These are phyloP conservation scores for Penicillium sp. DNA, from an alignment of 2,329 filamentous ascomycete species.

Conservation along the genomic window DNA sequence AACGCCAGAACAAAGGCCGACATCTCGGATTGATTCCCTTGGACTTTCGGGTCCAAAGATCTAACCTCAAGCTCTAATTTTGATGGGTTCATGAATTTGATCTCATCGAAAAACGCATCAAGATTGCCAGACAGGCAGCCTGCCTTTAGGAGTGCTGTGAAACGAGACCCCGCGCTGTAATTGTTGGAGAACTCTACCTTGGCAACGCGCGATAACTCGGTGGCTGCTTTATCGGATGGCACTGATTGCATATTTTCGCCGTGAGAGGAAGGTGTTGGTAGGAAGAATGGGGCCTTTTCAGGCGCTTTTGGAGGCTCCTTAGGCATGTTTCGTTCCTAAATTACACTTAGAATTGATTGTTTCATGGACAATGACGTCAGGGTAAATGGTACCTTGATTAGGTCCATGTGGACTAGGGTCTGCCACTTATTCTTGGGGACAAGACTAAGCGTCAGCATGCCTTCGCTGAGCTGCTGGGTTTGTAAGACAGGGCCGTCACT, in stretches of 20 bases:
- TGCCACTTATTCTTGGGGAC: slow-evolving; percentile 94
- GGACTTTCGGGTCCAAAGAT: slow-evolving; percentile 64
- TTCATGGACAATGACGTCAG: not conserved
- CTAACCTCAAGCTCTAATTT: slow-evolving; percentile 90
- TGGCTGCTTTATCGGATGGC: slow-evolving; percentile 39
- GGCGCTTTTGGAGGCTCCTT: slow-evolving; percentile 89
- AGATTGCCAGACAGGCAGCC: slow-evolving; percentile 63
- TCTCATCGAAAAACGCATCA: slow-evolving; percentile 72
- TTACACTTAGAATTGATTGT: slow-evolving; percentile 19
- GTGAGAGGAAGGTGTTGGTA: slow-evolving; percentile 57
- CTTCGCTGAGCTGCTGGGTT: slow-evolving; percentile 77
- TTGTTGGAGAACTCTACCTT: slow-evolving; percentile 60
- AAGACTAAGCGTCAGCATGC: slow-evolving; percentile 86
- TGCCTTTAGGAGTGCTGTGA: slow-evolving; percentile 55
- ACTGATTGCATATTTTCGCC: slow-evolving; percentile 32
- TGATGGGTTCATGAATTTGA: slow-evolving; percentile 81
- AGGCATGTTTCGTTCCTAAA: slow-evolving; percentile 85
- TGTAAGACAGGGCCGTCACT: slow-evolving; percentile 59
- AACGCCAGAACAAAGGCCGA: slow-evolving; percentile 80
- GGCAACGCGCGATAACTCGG: slow-evolving; percentile 69
- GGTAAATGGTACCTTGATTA: slow-evolving; percentile 64
- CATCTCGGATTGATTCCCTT: slow-evolving; percentile 66
- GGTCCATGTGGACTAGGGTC: slow-evolving; percentile 86
- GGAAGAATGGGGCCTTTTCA: slow-evolving; percentile 94
- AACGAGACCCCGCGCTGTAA: slow-evolving; percentile 39